A percentile compares a stretch with the other conserved stretches of the same genome.
These are phyloP conservation scores for Venturia nashicola DNA, from an alignment of 2,329 filamentous ascomycete species.

Conservation along the genomic window DNA sequence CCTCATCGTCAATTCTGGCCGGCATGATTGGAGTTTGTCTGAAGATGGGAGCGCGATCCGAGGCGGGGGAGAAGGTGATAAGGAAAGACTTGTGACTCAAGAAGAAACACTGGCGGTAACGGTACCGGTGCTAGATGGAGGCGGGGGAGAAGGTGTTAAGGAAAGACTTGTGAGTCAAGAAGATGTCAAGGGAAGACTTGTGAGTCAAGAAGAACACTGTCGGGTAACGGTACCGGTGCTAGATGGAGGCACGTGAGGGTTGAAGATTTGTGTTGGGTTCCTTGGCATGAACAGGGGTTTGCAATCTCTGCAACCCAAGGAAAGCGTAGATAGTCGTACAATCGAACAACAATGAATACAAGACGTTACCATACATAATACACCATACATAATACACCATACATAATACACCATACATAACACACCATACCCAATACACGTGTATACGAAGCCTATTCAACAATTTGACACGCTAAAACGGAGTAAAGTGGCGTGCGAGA, in stretches of 20 bases:
- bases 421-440: too few species aligned
- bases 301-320: too few species aligned
- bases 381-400: too few species aligned
- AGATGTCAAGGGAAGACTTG: too few species aligned
- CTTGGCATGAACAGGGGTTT: too few species aligned
- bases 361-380: too few species aligned
- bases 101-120: background rate
- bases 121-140: background rate
- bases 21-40: background rate
- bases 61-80: background rate
- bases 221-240: background rate
- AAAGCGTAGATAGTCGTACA: too few species aligned
- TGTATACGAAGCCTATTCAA: too few species aligned
- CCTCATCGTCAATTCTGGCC: constrained; percentile 1
- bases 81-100: background rate
- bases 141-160: background rate
- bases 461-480: background rate
- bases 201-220: background rate
- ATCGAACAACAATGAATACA: too few species aligned
- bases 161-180: background rate
- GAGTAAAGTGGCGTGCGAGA: background rate
- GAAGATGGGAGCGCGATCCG: background rate
- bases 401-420: too few species aligned
- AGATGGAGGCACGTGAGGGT: background rate
- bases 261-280: too few species aligned